A percentile compares a stretch with the other conserved stretches of the same genome.
These are phyloP conservation scores for Chlorella sp. DNA, from an alignment of 139 green algal species.

Conservation along the genomic window DNA sequence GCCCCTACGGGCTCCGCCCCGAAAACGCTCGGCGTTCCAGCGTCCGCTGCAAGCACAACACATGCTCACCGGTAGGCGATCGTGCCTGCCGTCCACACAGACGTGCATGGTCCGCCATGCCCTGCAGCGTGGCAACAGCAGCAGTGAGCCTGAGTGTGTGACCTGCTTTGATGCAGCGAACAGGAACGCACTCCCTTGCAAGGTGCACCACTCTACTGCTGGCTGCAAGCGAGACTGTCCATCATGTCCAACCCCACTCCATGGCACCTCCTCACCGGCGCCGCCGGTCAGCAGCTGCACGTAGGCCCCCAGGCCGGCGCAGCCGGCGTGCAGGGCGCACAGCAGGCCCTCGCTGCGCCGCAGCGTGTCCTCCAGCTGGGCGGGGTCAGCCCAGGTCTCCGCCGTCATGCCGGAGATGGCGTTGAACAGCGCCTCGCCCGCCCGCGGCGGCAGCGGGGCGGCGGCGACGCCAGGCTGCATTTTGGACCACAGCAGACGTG, in stretches of 20 bases:
- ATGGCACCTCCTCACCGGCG: too few relatives aligned
- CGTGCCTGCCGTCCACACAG: slow-evolving; percentile 27
- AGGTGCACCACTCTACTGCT: too few relatives aligned
- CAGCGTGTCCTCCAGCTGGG: neutral
- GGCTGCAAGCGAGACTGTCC: too few relatives aligned
- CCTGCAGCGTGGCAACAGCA: neutral
- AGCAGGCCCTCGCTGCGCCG: slow-evolving; percentile 2
- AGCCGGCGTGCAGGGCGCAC: slow-evolving; percentile 2
- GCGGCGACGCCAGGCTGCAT: neutral
- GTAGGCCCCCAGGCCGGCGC: neutral
- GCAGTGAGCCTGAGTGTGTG: too few relatives aligned
- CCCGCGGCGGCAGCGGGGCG: neutral
- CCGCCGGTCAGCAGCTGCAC: neutral
- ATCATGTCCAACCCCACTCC: too few relatives aligned
- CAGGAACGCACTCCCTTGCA: too few relatives aligned
- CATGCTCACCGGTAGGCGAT: slow-evolving; percentile 18
- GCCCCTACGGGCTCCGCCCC: too few relatives aligned
- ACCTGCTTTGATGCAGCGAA: too few relatives aligned
- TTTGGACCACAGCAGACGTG: too few relatives aligned
- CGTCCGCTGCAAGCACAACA: too few relatives aligned
- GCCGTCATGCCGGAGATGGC: slow-evolving; percentile 3
- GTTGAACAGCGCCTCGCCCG: neutral
- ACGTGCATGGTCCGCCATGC: slow-evolving; percentile 15
- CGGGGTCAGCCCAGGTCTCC: neutral
- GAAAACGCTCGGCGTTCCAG: too few relatives aligned